Conservation (phyloP, 257 asterid genomes). For the Solanum bulbocastanum region DNA sequence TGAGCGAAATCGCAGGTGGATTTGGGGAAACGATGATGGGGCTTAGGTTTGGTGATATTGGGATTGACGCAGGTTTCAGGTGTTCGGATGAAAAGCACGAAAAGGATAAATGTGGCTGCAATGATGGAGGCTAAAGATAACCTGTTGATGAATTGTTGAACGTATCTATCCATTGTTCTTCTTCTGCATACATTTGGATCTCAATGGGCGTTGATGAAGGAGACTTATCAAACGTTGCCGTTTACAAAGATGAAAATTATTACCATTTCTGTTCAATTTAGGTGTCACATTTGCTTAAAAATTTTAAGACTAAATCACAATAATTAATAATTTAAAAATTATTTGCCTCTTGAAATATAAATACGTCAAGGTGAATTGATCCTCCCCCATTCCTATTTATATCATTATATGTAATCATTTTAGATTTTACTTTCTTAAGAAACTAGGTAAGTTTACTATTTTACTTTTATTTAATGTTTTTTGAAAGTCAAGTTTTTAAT, state of each 20-base stretch:
- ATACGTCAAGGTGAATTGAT: not conserved
- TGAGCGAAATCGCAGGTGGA: constrained; percentile 79
- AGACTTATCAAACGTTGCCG: not conserved
- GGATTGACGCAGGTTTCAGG: constrained; percentile 54
- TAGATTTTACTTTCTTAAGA: too few relatives aligned
- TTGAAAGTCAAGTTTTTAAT: too few relatives aligned
- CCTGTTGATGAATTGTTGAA: constrained; percentile 46
- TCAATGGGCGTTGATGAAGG: not conserved
- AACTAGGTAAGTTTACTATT: too few relatives aligned
- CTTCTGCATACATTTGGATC: not conserved
- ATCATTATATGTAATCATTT: too few relatives aligned
- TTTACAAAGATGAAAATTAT: not conserved
- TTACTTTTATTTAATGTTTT: too few relatives aligned
- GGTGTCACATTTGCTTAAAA: not conserved
- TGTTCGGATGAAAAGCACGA: constrained; percentile 45
- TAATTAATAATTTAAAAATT: too few relatives aligned
- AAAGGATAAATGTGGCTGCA: constrained; percentile 49
- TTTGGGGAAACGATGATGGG: constrained; percentile 59
- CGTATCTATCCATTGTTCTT: constrained; percentile 60
- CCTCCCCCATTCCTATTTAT: not conserved
- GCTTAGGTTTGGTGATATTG: constrained; percentile 33
- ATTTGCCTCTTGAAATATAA: too few relatives aligned
- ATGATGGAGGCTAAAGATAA: constrained; percentile 45
- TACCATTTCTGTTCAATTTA: too few relatives aligned
- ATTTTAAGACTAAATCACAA: not conserved